Evolutionary conservation across 2,329 filamentous ascomycete species (phyloP), one percentile per base, ranked within the genome.

Genomic region (Scedosporium apiospermum): DNA sequence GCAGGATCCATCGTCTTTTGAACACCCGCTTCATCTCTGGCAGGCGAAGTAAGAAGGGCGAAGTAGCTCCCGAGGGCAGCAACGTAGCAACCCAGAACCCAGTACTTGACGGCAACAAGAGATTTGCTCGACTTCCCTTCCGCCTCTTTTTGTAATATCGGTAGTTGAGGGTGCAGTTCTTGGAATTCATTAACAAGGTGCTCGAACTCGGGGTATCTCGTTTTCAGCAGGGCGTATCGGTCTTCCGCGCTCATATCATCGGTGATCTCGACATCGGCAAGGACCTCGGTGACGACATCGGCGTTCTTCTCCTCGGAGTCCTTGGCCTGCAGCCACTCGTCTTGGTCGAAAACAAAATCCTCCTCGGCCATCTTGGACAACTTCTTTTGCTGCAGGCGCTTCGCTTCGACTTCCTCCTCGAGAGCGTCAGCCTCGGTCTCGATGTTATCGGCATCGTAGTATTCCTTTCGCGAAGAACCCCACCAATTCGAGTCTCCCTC

Each of bases 31-130:
- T 78, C 77, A 64, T 87, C 85, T 59, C 87, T 81, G 2, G 87
- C 82, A 1, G 91, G 88, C 0, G 91, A 96, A 10, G 91, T 91
- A n/a, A 99, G 78, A 42, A 98, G 83, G 44, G 93, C 90, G 73
- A 99, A 96, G 74, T 99, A 99, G 85, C 96, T 93, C 58, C 90
- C 88, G 67, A 99, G 80, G 1, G 91, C 83, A 53, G 90, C 91
- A 26, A 98, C 80, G 71, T 99, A 98, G 64, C 92, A 90, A 4
- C 90, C 88, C 46, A 96, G 79, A 10, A 93, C 86, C 73, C 91
- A 87, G 71, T 89, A 88, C 72, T 93, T 95, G 64, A 91, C 80
- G 7, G 87, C 79, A 23, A 83, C 78, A n/a, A 88, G 73, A 2
- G 84, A 84, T 63, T 77, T 80, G 64, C 72, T 76, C 10, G 76